Evolutionary conservation across 1,139 yeast species (phyloP).

Genomic region (Eremothecium cymbalariae): DNA sequence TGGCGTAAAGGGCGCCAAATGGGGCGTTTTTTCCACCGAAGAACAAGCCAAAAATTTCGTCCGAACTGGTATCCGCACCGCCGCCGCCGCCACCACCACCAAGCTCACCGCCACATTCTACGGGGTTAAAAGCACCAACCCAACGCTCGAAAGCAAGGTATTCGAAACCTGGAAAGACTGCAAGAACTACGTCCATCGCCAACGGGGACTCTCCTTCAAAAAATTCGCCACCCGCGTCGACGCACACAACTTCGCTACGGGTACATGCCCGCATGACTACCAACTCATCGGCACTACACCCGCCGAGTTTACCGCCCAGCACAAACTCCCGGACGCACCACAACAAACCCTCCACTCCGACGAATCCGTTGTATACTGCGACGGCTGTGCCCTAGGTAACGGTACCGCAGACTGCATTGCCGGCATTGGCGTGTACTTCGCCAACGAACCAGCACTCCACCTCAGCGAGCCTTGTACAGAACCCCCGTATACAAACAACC

Average conservation of each 20-base stretch:
- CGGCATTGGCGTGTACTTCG: slow-evolving; percentile 73
- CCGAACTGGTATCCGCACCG: slow-evolving; percentile 8
- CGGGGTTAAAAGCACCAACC: slow-evolving; percentile 39
- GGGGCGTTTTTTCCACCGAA: slow-evolving; percentile 43
- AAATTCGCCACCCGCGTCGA: slow-evolving; percentile 36
- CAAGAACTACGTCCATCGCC: slow-evolving; percentile 38
- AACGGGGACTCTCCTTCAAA: slow-evolving; percentile 40
- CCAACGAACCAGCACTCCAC: slow-evolving; percentile 43
- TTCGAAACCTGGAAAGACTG: slow-evolving; percentile 43
- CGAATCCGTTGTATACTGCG: slow-evolving; percentile 44
- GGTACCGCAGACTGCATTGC: slow-evolving; percentile 42
- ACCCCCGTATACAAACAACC: slow-evolving; percentile 60
- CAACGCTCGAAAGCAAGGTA: slow-evolving; percentile 30
- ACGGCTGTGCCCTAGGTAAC: slow-evolving; percentile 60
- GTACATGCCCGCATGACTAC: slow-evolving; percentile 18
- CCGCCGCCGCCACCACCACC: slow-evolving; percentile 1
- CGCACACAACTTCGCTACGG: slow-evolving; percentile 34
- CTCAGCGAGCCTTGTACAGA: slow-evolving; percentile 41
- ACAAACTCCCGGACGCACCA: slow-evolving; percentile 7
- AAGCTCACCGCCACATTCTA: slow-evolving; percentile 12
- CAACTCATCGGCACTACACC: slow-evolving; percentile 15
- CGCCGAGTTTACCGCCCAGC: slow-evolving; percentile 13
- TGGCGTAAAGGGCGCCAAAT: slow-evolving; percentile 49
- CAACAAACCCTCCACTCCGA: neutral
- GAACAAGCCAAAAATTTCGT: slow-evolving; percentile 41